A percentile compares a stretch with the other conserved stretches of the same genome.
Conservation (phyloP, 139 green algal genomes). For the Eudorina sp. region DNA sequence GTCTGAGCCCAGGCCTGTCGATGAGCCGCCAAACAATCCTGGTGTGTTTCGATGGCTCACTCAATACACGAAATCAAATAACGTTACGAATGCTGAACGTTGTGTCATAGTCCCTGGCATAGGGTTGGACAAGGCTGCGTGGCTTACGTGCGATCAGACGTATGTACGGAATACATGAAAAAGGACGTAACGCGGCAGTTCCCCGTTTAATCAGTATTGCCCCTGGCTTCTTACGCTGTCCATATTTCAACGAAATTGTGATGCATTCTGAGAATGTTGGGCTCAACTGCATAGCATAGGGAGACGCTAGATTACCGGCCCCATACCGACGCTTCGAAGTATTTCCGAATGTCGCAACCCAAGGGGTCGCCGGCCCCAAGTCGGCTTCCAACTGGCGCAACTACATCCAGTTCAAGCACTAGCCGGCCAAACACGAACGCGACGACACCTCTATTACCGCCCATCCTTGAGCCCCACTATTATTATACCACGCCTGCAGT, state of each 20-base stretch:
- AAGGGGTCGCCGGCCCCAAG: slow-evolving; percentile 9
- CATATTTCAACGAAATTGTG: too few relatives aligned
- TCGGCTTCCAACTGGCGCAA: slow-evolving; percentile 15
- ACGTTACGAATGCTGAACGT: not conserved
- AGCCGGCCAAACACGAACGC: slow-evolving; percentile 17
- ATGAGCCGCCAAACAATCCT: too few relatives aligned
- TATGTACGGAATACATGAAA: not conserved
- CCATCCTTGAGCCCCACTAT: slow-evolving; percentile 20
- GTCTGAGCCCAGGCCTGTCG: too few relatives aligned
- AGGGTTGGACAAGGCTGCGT: not conserved
- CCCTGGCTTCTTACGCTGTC: too few relatives aligned
- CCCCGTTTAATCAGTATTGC: too few relatives aligned
- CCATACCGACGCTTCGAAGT: slow-evolving; percentile 27
- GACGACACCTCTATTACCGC: slow-evolving; percentile 5
- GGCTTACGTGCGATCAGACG: not conserved
- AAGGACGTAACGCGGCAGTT: too few relatives aligned
- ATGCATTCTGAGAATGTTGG: too few relatives aligned
- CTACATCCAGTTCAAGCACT: not conserved
- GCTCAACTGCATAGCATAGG: too few relatives aligned
- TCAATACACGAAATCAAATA: too few relatives aligned
- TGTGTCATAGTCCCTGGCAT: not conserved
- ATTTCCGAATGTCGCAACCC: slow-evolving; percentile 11
- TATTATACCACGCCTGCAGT: not conserved
- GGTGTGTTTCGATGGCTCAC: too few relatives aligned
- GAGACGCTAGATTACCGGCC: too few relatives aligned